A percentile compares a stretch with the other conserved stretches of the same genome.
These are phyloP conservation scores for Prunella vulgaris DNA, from an alignment of 257 asterid genomes.

Conservation along the genomic window DNA sequence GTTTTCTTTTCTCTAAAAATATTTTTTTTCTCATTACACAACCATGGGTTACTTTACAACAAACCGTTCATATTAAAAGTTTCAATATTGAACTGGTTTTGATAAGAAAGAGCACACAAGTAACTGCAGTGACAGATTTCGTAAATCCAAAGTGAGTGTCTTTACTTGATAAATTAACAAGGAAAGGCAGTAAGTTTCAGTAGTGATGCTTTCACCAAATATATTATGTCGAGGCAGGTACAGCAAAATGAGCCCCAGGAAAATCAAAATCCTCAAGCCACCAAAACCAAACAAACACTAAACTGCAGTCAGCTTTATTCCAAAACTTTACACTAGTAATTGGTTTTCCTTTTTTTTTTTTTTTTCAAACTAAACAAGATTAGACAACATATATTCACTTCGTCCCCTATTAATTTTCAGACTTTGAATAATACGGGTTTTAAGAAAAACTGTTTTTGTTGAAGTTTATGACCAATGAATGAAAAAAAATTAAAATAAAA, in stretches of 20 bases:
- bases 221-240: background rate
- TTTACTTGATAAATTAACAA: background rate
- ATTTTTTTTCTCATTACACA: background rate
- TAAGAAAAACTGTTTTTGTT: too few relatives aligned
- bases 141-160: background rate
- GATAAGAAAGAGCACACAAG: background rate
- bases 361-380: background rate
- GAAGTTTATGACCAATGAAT: too few relatives aligned
- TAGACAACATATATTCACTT: background rate
- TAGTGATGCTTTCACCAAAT: background rate
- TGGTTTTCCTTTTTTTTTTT: background rate
- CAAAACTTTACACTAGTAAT: background rate
- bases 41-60: background rate
- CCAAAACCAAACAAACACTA: too few relatives aligned
- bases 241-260: conserved; percentile 3
- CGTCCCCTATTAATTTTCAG: too few relatives aligned
- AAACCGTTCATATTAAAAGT: background rate
- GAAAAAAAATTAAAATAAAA: too few relatives aligned
- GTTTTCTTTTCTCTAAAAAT: background rate
- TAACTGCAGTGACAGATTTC: background rate
- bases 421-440: too few relatives aligned
- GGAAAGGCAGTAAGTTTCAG: background rate
- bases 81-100: background rate
- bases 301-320: background rate
- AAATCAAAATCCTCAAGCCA: too few relatives aligned